phyloP scores from a whole-genome alignment of 1,284 basidiomycete genomes.

The Cerioporus squamosus region DNA sequence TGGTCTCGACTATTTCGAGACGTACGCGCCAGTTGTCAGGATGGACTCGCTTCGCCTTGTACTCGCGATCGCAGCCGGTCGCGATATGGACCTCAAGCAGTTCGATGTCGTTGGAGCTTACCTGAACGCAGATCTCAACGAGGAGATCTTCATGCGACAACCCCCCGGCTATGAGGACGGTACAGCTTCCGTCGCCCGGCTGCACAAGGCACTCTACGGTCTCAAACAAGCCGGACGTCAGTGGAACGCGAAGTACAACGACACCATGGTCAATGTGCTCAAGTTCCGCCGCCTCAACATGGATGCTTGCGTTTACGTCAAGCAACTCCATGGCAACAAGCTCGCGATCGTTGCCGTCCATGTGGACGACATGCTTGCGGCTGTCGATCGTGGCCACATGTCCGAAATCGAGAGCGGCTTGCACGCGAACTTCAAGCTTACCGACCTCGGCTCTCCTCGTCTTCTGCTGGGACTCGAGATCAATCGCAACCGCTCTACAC shows the following conservation, averaged over 20 bases:
- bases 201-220: constrained; percentile 32
- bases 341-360: constrained; percentile 24
- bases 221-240: constrained; percentile 34
- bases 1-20: constrained; percentile 45
- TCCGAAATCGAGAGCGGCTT: no score
- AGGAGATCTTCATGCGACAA: constrained; percentile 46
- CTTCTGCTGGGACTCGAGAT: constrained; percentile 31
- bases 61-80: no score
- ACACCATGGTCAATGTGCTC: not conserved
- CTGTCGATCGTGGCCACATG: no score
- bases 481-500: no score
- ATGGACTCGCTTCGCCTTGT: constrained; percentile 32
- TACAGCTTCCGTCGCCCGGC: constrained; percentile 11
- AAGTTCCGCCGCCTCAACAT: constrained; percentile 27
- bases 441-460: constrained; percentile 26
- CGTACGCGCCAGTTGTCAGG: constrained; percentile 37
- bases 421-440: no score
- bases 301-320: constrained; percentile 25
- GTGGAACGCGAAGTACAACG: constrained; percentile 30
- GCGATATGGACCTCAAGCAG: no score
- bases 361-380: constrained; percentile 32
- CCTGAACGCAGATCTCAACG: constrained; percentile 40
- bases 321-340: not conserved
- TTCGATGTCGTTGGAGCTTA: constrained; percentile 41
- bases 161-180: constrained; percentile 35